Conservation (phyloP, 805 yeast genomes). For the Yarrowia sp. region DNA sequence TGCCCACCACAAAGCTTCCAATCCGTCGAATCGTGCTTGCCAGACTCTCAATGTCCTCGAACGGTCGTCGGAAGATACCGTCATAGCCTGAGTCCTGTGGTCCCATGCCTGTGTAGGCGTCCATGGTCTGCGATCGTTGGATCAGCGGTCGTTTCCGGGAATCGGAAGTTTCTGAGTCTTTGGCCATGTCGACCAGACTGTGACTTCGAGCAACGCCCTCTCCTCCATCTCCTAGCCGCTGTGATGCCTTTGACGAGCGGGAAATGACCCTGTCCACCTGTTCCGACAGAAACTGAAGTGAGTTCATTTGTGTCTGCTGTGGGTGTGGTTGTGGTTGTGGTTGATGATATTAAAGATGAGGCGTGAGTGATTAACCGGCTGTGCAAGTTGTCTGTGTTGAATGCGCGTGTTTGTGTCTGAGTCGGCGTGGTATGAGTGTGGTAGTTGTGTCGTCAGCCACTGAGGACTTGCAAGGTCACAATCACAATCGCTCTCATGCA, state of each 20-base stretch:
- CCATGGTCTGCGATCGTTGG: constrained; percentile 17
- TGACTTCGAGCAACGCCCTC: neutral
- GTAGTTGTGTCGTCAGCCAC: neutral
- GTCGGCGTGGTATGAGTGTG: neutral
- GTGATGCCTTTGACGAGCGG: constrained; percentile 27
- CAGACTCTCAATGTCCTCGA: constrained; percentile 18
- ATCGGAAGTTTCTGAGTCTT: neutral
- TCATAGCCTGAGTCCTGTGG: constrained; percentile 16
- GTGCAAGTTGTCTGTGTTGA: neutral
- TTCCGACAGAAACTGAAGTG: constrained; percentile 33
- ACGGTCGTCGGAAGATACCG: constrained; percentile 7
- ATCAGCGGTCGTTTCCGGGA: neutral
- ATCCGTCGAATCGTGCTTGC: constrained; percentile 20
- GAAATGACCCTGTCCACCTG: constrained; percentile 34
- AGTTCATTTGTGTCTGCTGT: constrained; percentile 30
- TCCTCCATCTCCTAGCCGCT: constrained; percentile 15
- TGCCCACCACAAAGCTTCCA: constrained; percentile 2
- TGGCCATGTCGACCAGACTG: constrained; percentile 5
- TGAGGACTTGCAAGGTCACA: constrained; percentile 17
- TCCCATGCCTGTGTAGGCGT: constrained; percentile 14
- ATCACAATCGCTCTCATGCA: constrained; percentile 18
- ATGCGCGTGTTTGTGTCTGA: neutral
- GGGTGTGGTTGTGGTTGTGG: neutral
- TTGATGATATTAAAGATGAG: neutral
- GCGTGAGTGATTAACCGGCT: too few relatives aligned